These are phyloP conservation scores for Arachnomyces sp. DNA, from an alignment of 2,329 filamentous ascomycete genomes.

Conservation along the genomic window DNA sequence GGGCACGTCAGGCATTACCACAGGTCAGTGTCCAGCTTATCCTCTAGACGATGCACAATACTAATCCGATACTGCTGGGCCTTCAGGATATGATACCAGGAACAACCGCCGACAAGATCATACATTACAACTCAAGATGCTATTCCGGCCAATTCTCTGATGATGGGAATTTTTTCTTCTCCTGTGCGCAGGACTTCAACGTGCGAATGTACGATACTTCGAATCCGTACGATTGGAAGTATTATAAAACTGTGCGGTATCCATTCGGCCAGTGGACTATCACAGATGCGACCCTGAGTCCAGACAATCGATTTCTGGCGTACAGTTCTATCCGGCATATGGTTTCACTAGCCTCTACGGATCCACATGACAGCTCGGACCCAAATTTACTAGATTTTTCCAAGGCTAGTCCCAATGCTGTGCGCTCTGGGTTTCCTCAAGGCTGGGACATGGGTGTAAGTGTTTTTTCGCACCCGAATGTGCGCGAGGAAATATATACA, in stretches of 20 bases:
- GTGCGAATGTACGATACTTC: conserved; percentile 97
- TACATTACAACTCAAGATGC: conserved; percentile 77
- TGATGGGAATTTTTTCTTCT: conserved; percentile 96
- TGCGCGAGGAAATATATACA: too few species aligned
- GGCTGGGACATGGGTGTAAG: conserved; percentile 39
- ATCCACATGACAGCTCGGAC: conserved; percentile 72
- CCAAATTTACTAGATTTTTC: conserved; percentile 72
- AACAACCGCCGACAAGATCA: conserved; percentile 71
- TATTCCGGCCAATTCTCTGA: conserved; percentile 96
- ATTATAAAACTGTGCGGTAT: conserved; percentile 84
- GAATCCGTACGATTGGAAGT: conserved; percentile 89
- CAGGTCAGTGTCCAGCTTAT: conserved; percentile 49
- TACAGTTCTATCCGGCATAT: conserved; percentile 82
- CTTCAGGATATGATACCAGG: conserved; percentile 65
- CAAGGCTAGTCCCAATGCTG: conserved; percentile 38
- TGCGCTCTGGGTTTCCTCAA: conserved; percentile 15
- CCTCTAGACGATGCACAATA: too few species aligned
- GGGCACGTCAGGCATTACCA: conserved; percentile 59
- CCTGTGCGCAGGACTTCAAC: conserved; percentile 83
- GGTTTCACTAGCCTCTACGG: conserved; percentile 80
- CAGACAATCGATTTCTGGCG: conserved; percentile 84
- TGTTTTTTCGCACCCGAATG: not conserved
- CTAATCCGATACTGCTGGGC: conserved; percentile 2
- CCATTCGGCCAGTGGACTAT: conserved; percentile 91
- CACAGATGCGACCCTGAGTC: conserved; percentile 83